phyloP scores from a whole-genome alignment of 2,329 filamentous ascomycete genomes.

The Epichloe festucae region DNA sequence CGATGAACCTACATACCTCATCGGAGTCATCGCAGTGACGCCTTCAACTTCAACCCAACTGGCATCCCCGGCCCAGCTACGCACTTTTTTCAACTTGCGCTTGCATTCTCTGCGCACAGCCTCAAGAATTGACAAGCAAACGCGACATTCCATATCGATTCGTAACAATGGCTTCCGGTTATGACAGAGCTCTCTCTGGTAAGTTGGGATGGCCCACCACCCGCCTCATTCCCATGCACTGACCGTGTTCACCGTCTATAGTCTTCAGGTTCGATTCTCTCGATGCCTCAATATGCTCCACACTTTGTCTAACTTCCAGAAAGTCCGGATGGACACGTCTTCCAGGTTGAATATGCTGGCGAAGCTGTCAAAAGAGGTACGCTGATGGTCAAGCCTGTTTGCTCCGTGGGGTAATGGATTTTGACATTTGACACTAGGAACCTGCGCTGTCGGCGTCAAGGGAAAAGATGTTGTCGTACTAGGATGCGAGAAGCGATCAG shows the following conservation, averaged over 20 bases:
- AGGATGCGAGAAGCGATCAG: slow-evolving; percentile 96
- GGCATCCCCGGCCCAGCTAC: not conserved
- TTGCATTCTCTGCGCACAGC: not conserved
- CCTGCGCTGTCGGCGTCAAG: slow-evolving; percentile 96
- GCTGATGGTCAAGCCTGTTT: slow-evolving; percentile 6
- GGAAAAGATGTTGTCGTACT: slow-evolving; percentile 88
- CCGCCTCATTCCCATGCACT: not conserved
- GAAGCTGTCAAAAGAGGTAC: slow-evolving; percentile 96
- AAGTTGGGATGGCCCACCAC: slow-evolving; percentile 27
- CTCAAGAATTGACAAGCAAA: not conserved
- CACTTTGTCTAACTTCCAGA: slow-evolving; percentile 28
- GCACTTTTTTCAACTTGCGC: not conserved
- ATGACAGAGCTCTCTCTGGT: slow-evolving; percentile 98
- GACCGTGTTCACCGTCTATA: slow-evolving; percentile 33
- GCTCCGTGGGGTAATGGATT: slow-evolving; percentile 7
- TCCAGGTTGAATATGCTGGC: slow-evolving; percentile 98
- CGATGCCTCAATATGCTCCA: not conserved
- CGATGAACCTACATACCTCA: slow-evolving; percentile 1
- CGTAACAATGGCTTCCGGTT: slow-evolving; percentile 69
- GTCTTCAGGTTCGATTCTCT: slow-evolving; percentile 60
- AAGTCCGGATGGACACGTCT: slow-evolving; percentile 98
- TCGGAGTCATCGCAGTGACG: not conserved
- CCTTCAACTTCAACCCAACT: slow-evolving; percentile 4
- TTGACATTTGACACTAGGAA: slow-evolving; percentile 43
- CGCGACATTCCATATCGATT: not conserved